These are phyloP conservation scores for Cladosporium sp. DNA, from an alignment of 2,329 filamentous ascomycete species.

Conservation along the genomic window DNA sequence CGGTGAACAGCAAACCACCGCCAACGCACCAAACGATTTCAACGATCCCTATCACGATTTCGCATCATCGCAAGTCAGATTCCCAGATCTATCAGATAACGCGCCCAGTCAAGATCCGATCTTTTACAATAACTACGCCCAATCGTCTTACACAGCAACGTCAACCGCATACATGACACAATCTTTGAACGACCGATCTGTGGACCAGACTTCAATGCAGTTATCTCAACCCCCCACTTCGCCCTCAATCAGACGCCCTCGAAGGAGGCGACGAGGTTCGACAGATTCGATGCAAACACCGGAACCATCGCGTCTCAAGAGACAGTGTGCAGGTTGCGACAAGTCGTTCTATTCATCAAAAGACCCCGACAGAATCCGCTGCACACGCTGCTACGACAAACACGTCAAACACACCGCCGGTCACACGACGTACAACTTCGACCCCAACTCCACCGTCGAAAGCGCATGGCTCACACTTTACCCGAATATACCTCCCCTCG, in stretches of 20 bases:
- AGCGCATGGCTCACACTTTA: neutral
- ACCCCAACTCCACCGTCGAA: neutral
- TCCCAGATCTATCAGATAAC: neutral
- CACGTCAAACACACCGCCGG: slow-evolving; percentile 12
- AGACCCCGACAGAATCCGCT: slow-evolving; percentile 3
- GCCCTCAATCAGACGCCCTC: neutral
- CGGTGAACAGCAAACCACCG: neutral
- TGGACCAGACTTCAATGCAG: too few relatives aligned
- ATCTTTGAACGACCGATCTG: too few relatives aligned
- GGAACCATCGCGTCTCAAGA: slow-evolving; percentile 6
- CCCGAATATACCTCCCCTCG: slow-evolving; percentile 2
- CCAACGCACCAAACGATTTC: neutral
- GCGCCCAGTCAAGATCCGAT: neutral
- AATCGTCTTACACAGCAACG: neutral
- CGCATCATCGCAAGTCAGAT: neutral
- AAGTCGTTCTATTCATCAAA: slow-evolving; percentile 10
- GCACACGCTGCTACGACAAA: slow-evolving; percentile 10
- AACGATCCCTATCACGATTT: neutral
- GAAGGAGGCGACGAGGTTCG: neutral
- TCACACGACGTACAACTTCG: slow-evolving; percentile 5
- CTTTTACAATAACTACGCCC: neutral
- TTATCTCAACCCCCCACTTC: neutral
- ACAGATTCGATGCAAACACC: neutral
- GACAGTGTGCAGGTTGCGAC: slow-evolving; percentile 8
- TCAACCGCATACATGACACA: too few relatives aligned